Conservation (phyloP, 306 rosid genomes). For the Cyclanthera cordifolia region DNA sequence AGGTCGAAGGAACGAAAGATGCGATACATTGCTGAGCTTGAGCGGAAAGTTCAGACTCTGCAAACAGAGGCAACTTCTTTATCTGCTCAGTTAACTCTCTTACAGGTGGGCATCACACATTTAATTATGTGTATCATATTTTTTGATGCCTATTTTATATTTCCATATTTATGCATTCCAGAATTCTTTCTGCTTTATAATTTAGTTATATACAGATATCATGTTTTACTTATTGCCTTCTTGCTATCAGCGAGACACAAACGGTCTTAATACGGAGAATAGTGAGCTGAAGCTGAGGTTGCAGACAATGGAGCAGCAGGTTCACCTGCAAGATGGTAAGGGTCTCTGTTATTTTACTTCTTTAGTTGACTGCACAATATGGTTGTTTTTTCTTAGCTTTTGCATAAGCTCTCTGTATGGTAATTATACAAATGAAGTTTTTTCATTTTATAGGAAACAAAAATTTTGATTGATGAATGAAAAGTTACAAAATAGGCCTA, state of each 20-base stretch:
- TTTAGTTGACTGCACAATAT: not conserved
- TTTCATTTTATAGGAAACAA: too few species aligned
- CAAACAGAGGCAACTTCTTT: constrained; percentile 87
- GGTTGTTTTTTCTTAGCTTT: not conserved
- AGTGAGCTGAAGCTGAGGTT: constrained; percentile 83
- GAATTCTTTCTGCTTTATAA: not conserved
- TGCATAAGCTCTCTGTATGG: not conserved
- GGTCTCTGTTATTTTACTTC: not conserved
- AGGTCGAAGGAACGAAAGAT: constrained; percentile 96
- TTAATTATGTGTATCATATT: not conserved
- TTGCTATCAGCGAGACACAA: constrained; percentile 68
- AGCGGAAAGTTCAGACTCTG: constrained; percentile 81
- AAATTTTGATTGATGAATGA: too few species aligned
- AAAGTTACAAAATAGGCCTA: too few species aligned
- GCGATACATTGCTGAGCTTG: constrained; percentile 89
- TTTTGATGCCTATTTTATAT: not conserved
- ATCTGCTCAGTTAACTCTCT: constrained; percentile 80
- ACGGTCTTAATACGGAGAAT: constrained; percentile 75
- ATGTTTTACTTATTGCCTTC: constrained; percentile 8
- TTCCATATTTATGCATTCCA: not conserved
- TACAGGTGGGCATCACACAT: constrained; percentile 50
- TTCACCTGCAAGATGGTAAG: constrained; percentile 94
- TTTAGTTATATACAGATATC: not conserved
- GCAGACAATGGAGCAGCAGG: constrained; percentile 98
- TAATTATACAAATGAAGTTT: too few species aligned